Evolutionary conservation across 2,329 filamentous ascomycete genomes (phyloP).

Genomic region (Tolypocladium ophioglossoides): DNA sequence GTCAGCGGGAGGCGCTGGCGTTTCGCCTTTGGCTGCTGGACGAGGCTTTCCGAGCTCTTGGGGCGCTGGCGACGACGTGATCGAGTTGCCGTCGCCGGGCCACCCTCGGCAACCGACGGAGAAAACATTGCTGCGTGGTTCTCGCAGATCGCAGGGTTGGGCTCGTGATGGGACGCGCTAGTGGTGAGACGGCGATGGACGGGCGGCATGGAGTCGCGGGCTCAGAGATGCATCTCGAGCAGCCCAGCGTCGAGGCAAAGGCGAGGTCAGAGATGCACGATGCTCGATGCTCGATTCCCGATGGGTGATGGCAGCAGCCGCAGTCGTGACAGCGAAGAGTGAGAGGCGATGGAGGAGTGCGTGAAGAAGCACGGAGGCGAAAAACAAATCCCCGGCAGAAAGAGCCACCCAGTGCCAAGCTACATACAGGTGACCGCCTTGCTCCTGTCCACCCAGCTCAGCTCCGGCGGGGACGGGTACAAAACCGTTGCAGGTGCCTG

Average conservation of each 20-base stretch:
- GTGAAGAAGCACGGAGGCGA: conserved; percentile 11
- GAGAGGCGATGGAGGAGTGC: conserved; percentile 8
- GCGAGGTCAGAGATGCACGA: conserved; percentile 1
- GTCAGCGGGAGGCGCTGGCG: conserved; percentile 47
- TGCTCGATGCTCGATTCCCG: conserved; percentile 1
- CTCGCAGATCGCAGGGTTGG: conserved; percentile 6
- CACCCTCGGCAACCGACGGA: conserved; percentile 38
- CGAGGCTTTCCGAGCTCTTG: conserved; percentile 40
- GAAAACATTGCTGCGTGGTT: conserved; percentile 42
- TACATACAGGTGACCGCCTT: conserved; percentile 1
- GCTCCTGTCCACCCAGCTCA: background rate
- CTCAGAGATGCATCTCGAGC: conserved; percentile 17
- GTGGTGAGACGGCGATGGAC: conserved; percentile 4
- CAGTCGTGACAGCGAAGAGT: background rate
- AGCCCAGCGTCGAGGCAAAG: conserved; percentile 6
- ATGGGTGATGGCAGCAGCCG: background rate
- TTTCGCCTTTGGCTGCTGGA: conserved; percentile 52
- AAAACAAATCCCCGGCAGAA: conserved; percentile 14
- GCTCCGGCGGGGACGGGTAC: background rate
- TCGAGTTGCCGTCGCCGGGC: conserved; percentile 45
- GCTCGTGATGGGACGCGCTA: background rate
- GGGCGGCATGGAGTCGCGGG: conserved; percentile 4
- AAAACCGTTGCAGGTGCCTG: background rate
- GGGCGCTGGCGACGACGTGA: conserved; percentile 53
- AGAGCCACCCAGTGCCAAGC: background rate